Evolutionary conservation across 331 rosid species (phyloP).

Genomic region (Dryas integrifolia): DNA sequence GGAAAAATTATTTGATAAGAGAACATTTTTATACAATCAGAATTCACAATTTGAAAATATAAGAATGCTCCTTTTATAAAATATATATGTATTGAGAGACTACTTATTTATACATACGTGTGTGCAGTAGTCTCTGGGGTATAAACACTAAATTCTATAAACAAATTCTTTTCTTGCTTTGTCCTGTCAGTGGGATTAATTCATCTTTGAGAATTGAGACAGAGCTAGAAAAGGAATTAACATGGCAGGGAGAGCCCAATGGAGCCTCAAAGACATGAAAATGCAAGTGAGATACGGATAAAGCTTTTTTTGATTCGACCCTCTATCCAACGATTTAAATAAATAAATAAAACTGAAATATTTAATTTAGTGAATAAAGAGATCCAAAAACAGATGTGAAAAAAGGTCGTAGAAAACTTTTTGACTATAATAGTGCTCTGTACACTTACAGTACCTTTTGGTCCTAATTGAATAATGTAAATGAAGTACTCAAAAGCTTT

Average conservation of each 20-base stretch:
- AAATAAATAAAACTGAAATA: slow-evolving; percentile 12
- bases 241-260: slow-evolving; percentile 20
- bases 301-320: slow-evolving; percentile 45
- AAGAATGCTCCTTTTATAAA: no score
- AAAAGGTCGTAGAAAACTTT: slow-evolving; percentile 41
- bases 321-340: slow-evolving; percentile 53
- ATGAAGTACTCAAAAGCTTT: slow-evolving; percentile 35
- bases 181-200: slow-evolving; percentile 10
- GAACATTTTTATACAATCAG: no score
- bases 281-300: slow-evolving; percentile 38
- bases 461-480: slow-evolving; percentile 33
- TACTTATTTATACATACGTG: no score
- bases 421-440: slow-evolving; percentile 56
- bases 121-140: no score
- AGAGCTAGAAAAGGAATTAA: not conserved
- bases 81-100: no score
- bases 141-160: not conserved
- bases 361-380: slow-evolving; percentile 29
- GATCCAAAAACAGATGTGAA: slow-evolving; percentile 27
- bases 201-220: slow-evolving; percentile 7
- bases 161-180: slow-evolving; percentile 5
- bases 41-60: no score
- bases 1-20: no score
- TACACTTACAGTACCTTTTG: slow-evolving; percentile 38
- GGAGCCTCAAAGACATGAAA: slow-evolving; percentile 30